A percentile compares a stretch with the other conserved stretches of the same genome.
Conservation (phyloP, 495 filamentous ascomycete genomes). For the Chlorociboria aeruginascens region DNA sequence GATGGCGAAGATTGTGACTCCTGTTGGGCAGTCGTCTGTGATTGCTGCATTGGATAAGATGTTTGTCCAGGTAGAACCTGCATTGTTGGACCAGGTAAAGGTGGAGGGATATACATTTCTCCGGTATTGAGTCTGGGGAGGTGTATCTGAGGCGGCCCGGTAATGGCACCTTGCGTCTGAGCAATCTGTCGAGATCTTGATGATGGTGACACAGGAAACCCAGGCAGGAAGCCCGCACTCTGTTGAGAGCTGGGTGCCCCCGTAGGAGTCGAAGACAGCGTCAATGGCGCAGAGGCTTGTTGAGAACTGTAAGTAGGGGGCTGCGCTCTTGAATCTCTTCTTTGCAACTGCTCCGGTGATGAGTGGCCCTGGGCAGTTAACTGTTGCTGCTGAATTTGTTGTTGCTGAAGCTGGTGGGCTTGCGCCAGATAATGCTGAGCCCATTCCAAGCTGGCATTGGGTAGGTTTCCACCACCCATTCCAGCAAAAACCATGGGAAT, state of each 20-base stretch:
- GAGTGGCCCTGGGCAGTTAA: slow-evolving; percentile 34
- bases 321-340: slow-evolving; percentile 33
- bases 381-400: slow-evolving; percentile 34
- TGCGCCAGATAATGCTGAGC: slow-evolving; percentile 55
- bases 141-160: slow-evolving; percentile 24
- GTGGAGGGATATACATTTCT: slow-evolving; percentile 45
- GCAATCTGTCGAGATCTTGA: slow-evolving; percentile 21
- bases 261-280: slow-evolving; percentile 21
- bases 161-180: slow-evolving; percentile 16
- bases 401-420: slow-evolving; percentile 41
- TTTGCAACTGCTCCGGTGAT: slow-evolving; percentile 33
- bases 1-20: slow-evolving; percentile 46
- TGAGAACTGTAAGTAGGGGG: slow-evolving; percentile 17
- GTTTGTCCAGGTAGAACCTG: slow-evolving; percentile 25
- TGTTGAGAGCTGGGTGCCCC: slow-evolving; percentile 11
- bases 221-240: slow-evolving; percentile 21
- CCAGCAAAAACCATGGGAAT: slow-evolving; percentile 84
- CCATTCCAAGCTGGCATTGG: slow-evolving; percentile 54
- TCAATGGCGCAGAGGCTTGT: slow-evolving; percentile 22
- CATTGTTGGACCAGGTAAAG: slow-evolving; percentile 28
- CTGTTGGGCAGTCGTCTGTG: slow-evolving; percentile 42
- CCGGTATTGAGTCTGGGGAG: slow-evolving; percentile 40
- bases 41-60: slow-evolving; percentile 33
- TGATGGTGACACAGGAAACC: slow-evolving; percentile 22
- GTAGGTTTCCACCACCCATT: slow-evolving; percentile 55